Percentiles rank a stretch among this genome's conserved stretches.
Evolutionary conservation across 805 yeast genomes (phyloP).

Genomic region (Saccharomycopsis malanga): DNA sequence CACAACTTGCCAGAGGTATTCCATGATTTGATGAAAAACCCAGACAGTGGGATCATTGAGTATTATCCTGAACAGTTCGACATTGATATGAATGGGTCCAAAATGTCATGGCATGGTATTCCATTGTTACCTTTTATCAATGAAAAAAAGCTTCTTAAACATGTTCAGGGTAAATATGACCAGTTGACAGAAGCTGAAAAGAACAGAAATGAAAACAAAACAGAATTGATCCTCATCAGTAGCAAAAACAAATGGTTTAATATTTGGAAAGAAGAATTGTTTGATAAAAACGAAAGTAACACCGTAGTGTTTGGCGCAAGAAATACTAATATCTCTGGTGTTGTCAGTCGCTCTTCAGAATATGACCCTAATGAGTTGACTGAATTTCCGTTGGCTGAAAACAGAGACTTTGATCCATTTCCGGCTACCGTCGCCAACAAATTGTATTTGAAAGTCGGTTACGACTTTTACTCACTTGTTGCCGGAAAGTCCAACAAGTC

Average conservation of each 20-base stretch:
- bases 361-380: slow-evolving; percentile 34
- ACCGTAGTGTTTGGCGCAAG: slow-evolving; percentile 20
- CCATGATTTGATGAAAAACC: slow-evolving; percentile 71
- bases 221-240: slow-evolving; percentile 65
- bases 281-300: slow-evolving; percentile 23
- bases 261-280: slow-evolving; percentile 28
- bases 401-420: slow-evolving; percentile 29
- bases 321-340: slow-evolving; percentile 31
- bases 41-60: slow-evolving; percentile 78
- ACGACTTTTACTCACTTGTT: slow-evolving; percentile 47
- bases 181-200: slow-evolving; percentile 59
- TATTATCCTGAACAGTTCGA: slow-evolving; percentile 85
- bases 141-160: slow-evolving; percentile 60
- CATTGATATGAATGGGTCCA: slow-evolving; percentile 93
- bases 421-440: slow-evolving; percentile 39
- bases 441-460: slow-evolving; percentile 30
- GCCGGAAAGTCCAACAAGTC: slow-evolving; percentile 51
- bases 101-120: slow-evolving; percentile 93
- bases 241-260: slow-evolving; percentile 43
- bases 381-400: slow-evolving; percentile 40
- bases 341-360: slow-evolving; percentile 24
- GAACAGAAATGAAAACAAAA: slow-evolving; percentile 60
- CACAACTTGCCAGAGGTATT: slow-evolving; percentile 79
- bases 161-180: slow-evolving; percentile 59
- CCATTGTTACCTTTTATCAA: slow-evolving; percentile 88